These are phyloP conservation scores for Hypsizygus ulmarius DNA, from an alignment of 1,284 basidiomycete species.

Conservation along the genomic window DNA sequence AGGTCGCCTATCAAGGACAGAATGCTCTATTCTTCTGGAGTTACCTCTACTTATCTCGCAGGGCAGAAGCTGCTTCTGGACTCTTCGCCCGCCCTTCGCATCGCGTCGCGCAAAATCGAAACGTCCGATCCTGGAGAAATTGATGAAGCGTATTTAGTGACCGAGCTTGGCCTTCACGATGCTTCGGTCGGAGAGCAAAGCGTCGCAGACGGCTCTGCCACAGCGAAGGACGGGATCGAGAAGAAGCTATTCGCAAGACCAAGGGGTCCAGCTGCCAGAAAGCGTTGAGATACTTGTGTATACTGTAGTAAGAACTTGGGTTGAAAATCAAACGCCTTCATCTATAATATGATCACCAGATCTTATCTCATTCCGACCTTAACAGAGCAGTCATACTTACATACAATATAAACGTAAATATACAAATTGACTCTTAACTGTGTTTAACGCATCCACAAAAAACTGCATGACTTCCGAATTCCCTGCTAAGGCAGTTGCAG, in stretches of 20 bases:
- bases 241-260: slow-evolving; percentile 58
- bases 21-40: slow-evolving; percentile 83
- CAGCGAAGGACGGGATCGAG: slow-evolving; percentile 26
- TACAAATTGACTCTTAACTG: too few species aligned
- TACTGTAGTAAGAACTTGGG: too few species aligned
- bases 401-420: too few species aligned
- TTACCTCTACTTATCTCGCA: slow-evolving; percentile 52
- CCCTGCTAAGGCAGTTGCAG: slow-evolving; percentile 51
- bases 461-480: not conserved
- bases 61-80: slow-evolving; percentile 52
- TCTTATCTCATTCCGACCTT: too few species aligned
- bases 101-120: slow-evolving; percentile 68
- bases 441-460: slow-evolving; percentile 1
- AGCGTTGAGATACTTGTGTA: slow-evolving; percentile 22
- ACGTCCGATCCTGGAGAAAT: slow-evolving; percentile 79
- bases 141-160: slow-evolving; percentile 57
- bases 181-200: slow-evolving; percentile 8
- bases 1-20: slow-evolving; percentile 76
- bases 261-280: slow-evolving; percentile 50
- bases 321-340: too few species aligned
- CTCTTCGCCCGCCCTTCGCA: slow-evolving; percentile 35
- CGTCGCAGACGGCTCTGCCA: slow-evolving; percentile 7
- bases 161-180: slow-evolving; percentile 47
- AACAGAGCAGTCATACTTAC: too few species aligned
- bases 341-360: too few species aligned